These are phyloP conservation scores for Pythium vanterpoolii DNA, from an alignment of 352 stramenopile genomes.

Conservation along the genomic window DNA sequence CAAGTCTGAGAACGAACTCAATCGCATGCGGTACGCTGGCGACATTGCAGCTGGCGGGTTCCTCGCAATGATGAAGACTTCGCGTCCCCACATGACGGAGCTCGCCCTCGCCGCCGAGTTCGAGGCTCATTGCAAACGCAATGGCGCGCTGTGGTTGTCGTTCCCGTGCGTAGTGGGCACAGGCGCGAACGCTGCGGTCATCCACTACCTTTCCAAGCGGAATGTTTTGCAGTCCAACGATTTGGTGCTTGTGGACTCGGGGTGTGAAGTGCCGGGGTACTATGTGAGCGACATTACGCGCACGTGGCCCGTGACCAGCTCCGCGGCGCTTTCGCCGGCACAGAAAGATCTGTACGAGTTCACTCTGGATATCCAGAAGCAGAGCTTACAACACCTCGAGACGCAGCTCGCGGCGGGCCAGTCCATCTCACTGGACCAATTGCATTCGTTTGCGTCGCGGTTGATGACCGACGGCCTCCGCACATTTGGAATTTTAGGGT, in stretches of 20 bases:
- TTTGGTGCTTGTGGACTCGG: constrained; percentile 84
- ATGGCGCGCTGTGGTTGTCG: constrained; percentile 73
- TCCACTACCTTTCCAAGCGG: constrained; percentile 81
- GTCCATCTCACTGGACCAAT: constrained; percentile 60
- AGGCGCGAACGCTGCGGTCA: constrained; percentile 74
- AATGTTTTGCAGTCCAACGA: constrained; percentile 51
- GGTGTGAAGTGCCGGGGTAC: constrained; percentile 72
- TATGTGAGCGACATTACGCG: constrained; percentile 85
- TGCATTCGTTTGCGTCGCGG: constrained; percentile 71
- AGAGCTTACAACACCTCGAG: constrained; percentile 54
- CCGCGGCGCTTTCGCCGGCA: constrained; percentile 29
- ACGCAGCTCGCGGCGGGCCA: constrained; percentile 42
- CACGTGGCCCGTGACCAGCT: constrained; percentile 62
- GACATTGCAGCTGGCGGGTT: constrained; percentile 69
- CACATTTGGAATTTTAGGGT: constrained; percentile 52
- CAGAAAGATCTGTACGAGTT: constrained; percentile 72
- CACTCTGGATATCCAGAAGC: constrained; percentile 74
- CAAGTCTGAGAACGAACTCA: constrained; percentile 72
- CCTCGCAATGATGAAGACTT: constrained; percentile 73
- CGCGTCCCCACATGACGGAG: constrained; percentile 60
- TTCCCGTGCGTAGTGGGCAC: constrained; percentile 83
- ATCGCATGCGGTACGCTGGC: constrained; percentile 70
- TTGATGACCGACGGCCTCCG: constrained; percentile 69
- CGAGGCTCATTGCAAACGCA: constrained; percentile 65
- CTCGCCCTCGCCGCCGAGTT: constrained; percentile 69